Evolutionary conservation across 1,139 yeast genomes (phyloP), one percentile per base, ranked within the genome.

Genomic region (Suhomyces taliae): DNA sequence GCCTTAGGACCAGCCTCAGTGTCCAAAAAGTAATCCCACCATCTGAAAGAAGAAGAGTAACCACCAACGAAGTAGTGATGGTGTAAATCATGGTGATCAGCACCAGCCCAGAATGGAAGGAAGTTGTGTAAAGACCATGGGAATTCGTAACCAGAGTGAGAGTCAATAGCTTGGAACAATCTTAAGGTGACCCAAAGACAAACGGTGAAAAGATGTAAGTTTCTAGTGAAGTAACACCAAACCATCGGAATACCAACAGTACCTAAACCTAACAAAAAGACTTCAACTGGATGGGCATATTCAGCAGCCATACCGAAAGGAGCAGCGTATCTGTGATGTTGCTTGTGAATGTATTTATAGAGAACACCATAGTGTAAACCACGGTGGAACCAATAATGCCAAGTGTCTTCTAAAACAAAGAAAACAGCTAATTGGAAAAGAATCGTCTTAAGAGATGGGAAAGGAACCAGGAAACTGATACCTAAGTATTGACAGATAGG

Each of bases 31-130:
- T 54, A 70, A 54, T 74, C 79, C 69, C 76, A 71, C 79, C 79
- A 74, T 60, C 78, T 72, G 63, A 74, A 74, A 34, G 74, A 67
- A 45, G 74, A 67, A 31, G 78, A 67, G 56, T 74, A 74, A 46
- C 74, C 69, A 26, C 79, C 79, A 47, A 74, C 72, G 49, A 74
- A 74, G 56, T 65, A 70, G 55, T 72, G 78, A 54, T 74, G 79
- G 53, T 74, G 79, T 53, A 70, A 75, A 55, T 74, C 79, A 52
- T 74, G 79, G 58, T 74, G 79, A 44, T 73, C 78, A 14, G 79
- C 79, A 38, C 79, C 79, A 6, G 79, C 79, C 79, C 79, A 74
- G 60, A 74, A 72, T 34, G 79, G 79, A 44, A 74, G 49, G 56
- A 74, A 56, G 53, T 72, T 63, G 56, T 74, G 76, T 54, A 74